Evolutionary conservation across 441 rosid genomes (phyloP).

Genomic region (California macrophylla): DNA sequence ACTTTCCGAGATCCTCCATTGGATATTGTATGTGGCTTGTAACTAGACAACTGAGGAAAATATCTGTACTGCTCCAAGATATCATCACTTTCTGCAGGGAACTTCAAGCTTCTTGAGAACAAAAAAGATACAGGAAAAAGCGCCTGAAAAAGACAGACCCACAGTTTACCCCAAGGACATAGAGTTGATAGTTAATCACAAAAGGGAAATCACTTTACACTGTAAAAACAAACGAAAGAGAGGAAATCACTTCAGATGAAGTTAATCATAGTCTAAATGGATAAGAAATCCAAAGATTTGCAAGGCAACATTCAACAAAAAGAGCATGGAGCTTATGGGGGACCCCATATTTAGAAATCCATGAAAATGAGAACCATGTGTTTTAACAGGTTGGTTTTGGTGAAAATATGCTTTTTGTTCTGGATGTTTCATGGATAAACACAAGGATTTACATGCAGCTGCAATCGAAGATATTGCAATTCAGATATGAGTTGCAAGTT

Average conservation of each 20-base stretch:
- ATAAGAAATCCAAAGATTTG: not conserved
- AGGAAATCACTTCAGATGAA: not conserved
- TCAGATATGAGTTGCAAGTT: not conserved
- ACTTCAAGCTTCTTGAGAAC: conserved; percentile 61
- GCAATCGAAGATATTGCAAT: not conserved
- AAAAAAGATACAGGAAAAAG: conserved; percentile 63
- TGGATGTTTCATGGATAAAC: not conserved
- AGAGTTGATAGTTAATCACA: not conserved
- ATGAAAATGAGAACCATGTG: not conserved
- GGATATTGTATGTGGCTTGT: conserved; percentile 32
- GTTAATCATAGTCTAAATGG: not conserved
- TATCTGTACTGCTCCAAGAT: conserved; percentile 35
- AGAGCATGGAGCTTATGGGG: not conserved
- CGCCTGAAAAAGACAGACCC: conserved; percentile 33
- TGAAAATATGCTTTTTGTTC: not conserved
- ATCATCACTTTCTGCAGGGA: conserved; percentile 52
- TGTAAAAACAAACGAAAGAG: not conserved
- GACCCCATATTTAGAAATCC: not conserved
- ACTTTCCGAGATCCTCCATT: conserved; percentile 55
- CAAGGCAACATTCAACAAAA: not conserved
- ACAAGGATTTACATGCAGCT: not conserved
- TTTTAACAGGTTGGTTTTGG: not conserved
- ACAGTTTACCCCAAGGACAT: not conserved
- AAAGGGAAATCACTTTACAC: not conserved
- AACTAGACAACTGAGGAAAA: conserved; percentile 50